Conservation (phyloP, 2,329 filamentous ascomycete species). For the Sporothrix protearum region DNA sequence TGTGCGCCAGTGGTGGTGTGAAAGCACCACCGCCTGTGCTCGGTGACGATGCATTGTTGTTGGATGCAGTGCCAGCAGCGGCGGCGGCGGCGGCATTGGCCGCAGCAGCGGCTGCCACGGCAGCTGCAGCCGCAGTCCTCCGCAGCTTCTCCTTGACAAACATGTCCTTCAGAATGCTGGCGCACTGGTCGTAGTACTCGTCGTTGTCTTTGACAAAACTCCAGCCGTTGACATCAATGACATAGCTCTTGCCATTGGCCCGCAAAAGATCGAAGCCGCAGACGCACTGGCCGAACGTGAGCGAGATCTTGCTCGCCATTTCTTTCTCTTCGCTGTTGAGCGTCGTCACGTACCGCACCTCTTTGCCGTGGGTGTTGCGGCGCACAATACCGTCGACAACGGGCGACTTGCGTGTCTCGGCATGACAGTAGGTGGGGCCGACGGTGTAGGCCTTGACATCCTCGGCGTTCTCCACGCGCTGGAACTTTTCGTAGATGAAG, state of each 20-base stretch:
- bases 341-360: slow-evolving; percentile 89
- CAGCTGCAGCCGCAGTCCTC: slow-evolving; percentile 32
- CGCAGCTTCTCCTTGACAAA: slow-evolving; percentile 77
- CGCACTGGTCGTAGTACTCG: slow-evolving; percentile 91
- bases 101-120: slow-evolving; percentile 30
- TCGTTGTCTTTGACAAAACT: slow-evolving; percentile 99
- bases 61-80: slow-evolving; percentile 27
- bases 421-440: slow-evolving; percentile 87
- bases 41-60: background rate
- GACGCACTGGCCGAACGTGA: slow-evolving; percentile 87
- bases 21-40: slow-evolving; percentile 28
- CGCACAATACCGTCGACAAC: slow-evolving; percentile 95
- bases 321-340: slow-evolving; percentile 75
- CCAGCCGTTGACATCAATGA: slow-evolving; percentile 99
- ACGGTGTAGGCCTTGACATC: slow-evolving; percentile 99
- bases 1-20: slow-evolving; percentile 30
- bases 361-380: slow-evolving; percentile 95
- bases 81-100: slow-evolving; percentile 30
- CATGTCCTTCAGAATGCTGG: slow-evolving; percentile 79
- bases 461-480: slow-evolving; percentile 93
- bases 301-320: slow-evolving; percentile 86
- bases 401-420: slow-evolving; percentile 93
- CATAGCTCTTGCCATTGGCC: slow-evolving; percentile 84
- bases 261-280: slow-evolving; percentile 94
- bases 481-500: slow-evolving; percentile 96